Conservation (phyloP, 768 basidiomycete genomes). For the Grammothele lineata region DNA sequence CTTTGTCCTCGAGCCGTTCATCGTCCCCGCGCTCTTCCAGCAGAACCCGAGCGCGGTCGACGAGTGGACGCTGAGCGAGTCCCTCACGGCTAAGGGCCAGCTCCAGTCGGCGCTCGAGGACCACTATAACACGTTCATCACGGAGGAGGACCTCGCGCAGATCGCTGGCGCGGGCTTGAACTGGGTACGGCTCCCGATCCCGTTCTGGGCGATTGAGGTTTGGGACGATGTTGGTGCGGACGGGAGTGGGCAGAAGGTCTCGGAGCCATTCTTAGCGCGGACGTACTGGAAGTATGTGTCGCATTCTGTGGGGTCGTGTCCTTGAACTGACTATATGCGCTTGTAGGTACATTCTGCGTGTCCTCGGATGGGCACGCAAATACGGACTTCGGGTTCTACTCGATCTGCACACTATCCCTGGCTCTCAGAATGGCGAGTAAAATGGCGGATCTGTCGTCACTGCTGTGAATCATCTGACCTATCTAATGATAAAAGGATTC, state of each 20-base stretch:
- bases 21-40: conserved; percentile 59
- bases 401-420: conserved; percentile 77
- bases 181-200: conserved; percentile 76
- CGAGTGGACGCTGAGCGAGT: conserved; percentile 61
- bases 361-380: conserved; percentile 81
- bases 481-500: conserved; percentile 24
- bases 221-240: conserved; percentile 40
- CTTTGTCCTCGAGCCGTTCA: conserved; percentile 78
- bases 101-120: conserved; percentile 39
- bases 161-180: conserved; percentile 65
- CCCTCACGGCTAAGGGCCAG: conserved; percentile 57
- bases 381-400: conserved; percentile 80
- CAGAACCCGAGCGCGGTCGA: conserved; percentile 47
- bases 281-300: conserved; percentile 64
- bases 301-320: no score
- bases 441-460: not conserved
- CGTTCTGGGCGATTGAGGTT: conserved; percentile 84
- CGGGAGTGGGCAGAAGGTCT: conserved; percentile 11
- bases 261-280: conserved; percentile 70
- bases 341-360: conserved; percentile 63
- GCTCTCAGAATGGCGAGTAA: conserved; percentile 80
- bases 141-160: conserved; percentile 25
- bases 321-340: not conserved
- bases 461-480: not conserved
- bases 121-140: conserved; percentile 82